A percentile compares a stretch with the other conserved stretches of the same genome.
phyloP scores from a whole-genome alignment of 1,139 yeast genomes.

The Yamadazyma diddensiae region DNA sequence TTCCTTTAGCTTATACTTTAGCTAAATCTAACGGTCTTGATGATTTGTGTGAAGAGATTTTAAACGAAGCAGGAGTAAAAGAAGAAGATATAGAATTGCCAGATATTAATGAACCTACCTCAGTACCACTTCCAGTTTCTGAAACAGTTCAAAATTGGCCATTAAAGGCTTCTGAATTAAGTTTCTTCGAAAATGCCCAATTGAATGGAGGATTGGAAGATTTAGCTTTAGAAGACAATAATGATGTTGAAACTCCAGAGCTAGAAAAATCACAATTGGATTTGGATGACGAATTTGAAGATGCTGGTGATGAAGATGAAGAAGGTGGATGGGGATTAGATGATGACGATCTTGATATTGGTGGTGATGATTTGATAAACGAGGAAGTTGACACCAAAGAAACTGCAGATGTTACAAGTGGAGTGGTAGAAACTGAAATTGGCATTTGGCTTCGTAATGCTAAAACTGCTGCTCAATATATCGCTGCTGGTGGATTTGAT shows the following conservation, averaged over 20 bases:
- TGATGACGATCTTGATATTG: constrained; percentile 21
- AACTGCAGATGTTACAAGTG: constrained; percentile 24
- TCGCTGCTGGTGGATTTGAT: constrained; percentile 95
- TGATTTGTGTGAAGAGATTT: constrained; percentile 67
- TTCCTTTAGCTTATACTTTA: constrained; percentile 88
- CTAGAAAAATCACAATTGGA: constrained; percentile 21
- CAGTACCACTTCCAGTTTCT: constrained; percentile 45
- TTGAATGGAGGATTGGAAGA: constrained; percentile 71
- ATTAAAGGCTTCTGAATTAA: constrained; percentile 63
- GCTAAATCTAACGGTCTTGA: constrained; percentile 85
- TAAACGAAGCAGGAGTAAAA: constrained; percentile 65
- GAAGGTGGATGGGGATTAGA: constrained; percentile 31
- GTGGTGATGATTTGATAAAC: constrained; percentile 29
- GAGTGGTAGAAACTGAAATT: constrained; percentile 52
- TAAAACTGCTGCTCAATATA: constrained; percentile 86
- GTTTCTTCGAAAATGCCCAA: constrained; percentile 83
- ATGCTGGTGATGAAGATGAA: constrained; percentile 51
- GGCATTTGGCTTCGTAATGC: constrained; percentile 87
- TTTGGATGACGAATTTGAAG: constrained; percentile 44
- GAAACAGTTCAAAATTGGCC: constrained; percentile 75
- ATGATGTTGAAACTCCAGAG: constrained; percentile 13
- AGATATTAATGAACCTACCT: constrained; percentile 39
- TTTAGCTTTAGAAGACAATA: constrained; percentile 49
- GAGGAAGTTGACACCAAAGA: constrained; percentile 8
- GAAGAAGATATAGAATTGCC: constrained; percentile 71